Evolutionary conservation across 306 rosid species (phyloP).

Genomic region (Cucumis cinereus): DNA sequence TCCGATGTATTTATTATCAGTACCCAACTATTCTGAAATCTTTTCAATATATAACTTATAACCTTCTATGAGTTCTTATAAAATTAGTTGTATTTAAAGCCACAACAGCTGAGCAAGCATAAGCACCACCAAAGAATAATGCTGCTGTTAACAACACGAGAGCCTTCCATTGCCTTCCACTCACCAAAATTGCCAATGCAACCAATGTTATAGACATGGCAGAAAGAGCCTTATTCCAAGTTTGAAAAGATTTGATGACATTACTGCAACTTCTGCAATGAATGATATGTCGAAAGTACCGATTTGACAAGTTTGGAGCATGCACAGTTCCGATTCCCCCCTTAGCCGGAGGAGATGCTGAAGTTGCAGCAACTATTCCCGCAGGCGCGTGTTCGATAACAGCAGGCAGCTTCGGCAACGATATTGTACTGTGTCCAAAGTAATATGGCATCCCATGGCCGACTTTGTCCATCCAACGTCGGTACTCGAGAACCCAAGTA

Average conservation of each 20-base stretch:
- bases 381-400: constrained; percentile 93
- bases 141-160: constrained; percentile 45
- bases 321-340: constrained; percentile 76
- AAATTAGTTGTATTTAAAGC: constrained; percentile 78
- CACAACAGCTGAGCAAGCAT: constrained; percentile 54
- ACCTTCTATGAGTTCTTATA: constrained; percentile 76
- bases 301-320: constrained; percentile 71
- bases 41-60: constrained; percentile 40
- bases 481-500: constrained; percentile 83
- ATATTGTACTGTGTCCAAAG: constrained; percentile 80
- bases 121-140: constrained; percentile 46
- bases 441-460: constrained; percentile 99
- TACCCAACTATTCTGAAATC: background rate
- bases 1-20: background rate
- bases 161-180: constrained; percentile 76
- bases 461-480: constrained; percentile 96
- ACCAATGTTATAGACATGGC: constrained; percentile 30
- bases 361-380: constrained; percentile 57
- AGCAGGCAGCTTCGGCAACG: constrained; percentile 75
- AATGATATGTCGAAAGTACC: constrained; percentile 76
- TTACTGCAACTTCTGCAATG: constrained; percentile 73
- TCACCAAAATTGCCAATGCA: constrained; percentile 49
- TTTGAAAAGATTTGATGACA: constrained; percentile 53
- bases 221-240: constrained; percentile 64
- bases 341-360: constrained; percentile 72